These are phyloP conservation scores for Botryotinia narcissicola DNA, from an alignment of 2,329 filamentous ascomycete species.

Conservation along the genomic window DNA sequence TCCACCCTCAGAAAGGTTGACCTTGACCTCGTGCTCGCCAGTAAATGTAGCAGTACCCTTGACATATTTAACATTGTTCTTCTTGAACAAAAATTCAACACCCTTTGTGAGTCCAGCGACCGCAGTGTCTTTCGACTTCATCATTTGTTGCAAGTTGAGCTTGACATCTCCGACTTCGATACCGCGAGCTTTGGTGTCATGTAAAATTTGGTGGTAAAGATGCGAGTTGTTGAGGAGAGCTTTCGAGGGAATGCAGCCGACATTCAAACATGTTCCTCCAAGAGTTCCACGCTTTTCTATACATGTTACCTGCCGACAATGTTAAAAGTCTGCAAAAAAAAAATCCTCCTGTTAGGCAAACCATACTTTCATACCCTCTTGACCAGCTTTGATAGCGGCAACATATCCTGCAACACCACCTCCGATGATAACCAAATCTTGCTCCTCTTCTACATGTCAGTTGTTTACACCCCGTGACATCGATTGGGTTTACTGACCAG, in stretches of 20 bases:
- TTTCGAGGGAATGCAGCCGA: constrained; percentile 99
- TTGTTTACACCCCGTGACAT: constrained; percentile 48
- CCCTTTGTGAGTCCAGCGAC: constrained; percentile 90
- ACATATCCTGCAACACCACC: constrained; percentile 98
- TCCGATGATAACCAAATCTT: constrained; percentile 96
- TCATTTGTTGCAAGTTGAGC: constrained; percentile 91
- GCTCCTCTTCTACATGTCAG: constrained; percentile 73
- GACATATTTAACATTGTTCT: constrained; percentile 97
- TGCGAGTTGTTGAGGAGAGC: constrained; percentile 99
- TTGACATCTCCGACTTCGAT: constrained; percentile 98
- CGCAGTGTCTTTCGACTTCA: constrained; percentile 97
- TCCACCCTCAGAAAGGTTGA: constrained; percentile 85
- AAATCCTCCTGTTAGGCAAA: constrained; percentile 14
- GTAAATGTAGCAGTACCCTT: constrained; percentile 88
- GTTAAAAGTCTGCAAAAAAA: constrained; percentile 25
- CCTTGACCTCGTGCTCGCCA: constrained; percentile 87
- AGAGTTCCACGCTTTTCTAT: constrained; percentile 97
- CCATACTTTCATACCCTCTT: constrained; percentile 89
- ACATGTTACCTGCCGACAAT: constrained; percentile 70
- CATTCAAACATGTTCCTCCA: constrained; percentile 96
- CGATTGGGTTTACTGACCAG: constrained; percentile 38
- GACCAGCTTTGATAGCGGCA: constrained; percentile 97
- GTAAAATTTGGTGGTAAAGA: constrained; percentile 93
- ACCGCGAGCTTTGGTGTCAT: constrained; percentile 95
- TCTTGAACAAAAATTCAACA: constrained; percentile 97